Base-by-base conservation (phyloP, 495 filamentous ascomycete species). In the Penicillium egyptiacum region DNA sequence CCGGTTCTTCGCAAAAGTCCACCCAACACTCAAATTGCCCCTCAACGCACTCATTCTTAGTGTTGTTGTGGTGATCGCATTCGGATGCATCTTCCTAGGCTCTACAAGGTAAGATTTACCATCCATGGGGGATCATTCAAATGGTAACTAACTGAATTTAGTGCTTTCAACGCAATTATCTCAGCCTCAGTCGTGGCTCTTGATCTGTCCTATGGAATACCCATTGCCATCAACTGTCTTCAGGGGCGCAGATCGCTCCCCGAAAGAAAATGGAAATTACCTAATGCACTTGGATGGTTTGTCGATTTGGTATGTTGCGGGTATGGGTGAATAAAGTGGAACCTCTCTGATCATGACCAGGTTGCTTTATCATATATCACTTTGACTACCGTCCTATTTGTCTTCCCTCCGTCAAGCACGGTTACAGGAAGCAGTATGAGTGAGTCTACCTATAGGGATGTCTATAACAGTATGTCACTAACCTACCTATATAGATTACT, bases 81-180 rank as follows among this genome's bases (percentile, higher is more conserved):
- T 90, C 53, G 88, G 88, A 3, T 80, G 78, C 40, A 84, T 91
- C 55, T 90, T 87, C 66, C 72, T 91, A 4, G 86, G 86, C n/a
- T 90, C 88, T 2, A 79, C 77, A 30, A 83, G 79, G 71, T 74
- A 68, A 10, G 0, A 39, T 5, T 20, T 10, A 20, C 3, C 16
- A 4, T 5, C 19, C 12, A 40, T 1, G 19, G 5, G 43, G 6
- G 4, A 23, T 2, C 11, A 2, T 9, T 1, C 11, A 22, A 3
- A 8, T 20, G 8, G 19, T 14, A 3, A 22, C 61, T 68, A 17
- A 63, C 20, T 1, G 16, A 26, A 39, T 10, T 4, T 26, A 76
- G 75, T 54, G 76, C 76, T 0, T 77, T 79, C 66, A 78, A 78
- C 22, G 87, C 88, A 9, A 88, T 91, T 53, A 82, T 87, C 37